Evolutionary conservation across 768 basidiomycete genomes (phyloP).

Genomic region (Rhodotorula toruloides): DNA sequence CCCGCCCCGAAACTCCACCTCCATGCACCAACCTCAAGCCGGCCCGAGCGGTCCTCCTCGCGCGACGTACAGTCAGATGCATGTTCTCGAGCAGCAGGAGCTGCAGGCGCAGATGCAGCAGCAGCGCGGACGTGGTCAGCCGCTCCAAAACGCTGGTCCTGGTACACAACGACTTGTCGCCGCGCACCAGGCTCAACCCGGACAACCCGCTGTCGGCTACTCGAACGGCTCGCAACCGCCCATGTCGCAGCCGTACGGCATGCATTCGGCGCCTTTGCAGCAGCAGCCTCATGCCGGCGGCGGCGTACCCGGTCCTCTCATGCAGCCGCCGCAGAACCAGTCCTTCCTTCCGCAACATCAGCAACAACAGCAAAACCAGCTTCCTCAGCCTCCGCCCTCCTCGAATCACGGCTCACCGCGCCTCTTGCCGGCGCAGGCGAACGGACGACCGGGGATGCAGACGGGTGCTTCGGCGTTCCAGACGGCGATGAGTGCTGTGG

Average conservation of each 20-base stretch:
- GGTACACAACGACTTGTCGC: background rate
- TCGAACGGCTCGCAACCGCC: background rate
- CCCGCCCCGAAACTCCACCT: constrained; percentile 12
- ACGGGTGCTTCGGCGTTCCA: constrained; percentile 8
- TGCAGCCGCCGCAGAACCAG: background rate
- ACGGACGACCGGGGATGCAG: constrained; percentile 5
- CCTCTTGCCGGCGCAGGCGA: constrained; percentile 25
- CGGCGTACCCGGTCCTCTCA: background rate
- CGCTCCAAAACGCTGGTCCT: constrained; percentile 6
- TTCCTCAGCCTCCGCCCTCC: background rate
- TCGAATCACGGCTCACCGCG: constrained; percentile 28
- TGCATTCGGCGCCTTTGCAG: background rate
- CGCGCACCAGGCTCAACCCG: background rate
- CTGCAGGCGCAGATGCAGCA: constrained; percentile 35
- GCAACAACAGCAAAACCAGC: background rate
- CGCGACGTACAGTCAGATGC: constrained; percentile 27
- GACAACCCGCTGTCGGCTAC: too few relatives aligned
- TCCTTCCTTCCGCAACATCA: constrained; percentile 17
- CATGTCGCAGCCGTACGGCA: constrained; percentile 1
- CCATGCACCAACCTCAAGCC: background rate
- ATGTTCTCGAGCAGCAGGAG: constrained; percentile 38
- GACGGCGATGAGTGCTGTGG: constrained; percentile 25
- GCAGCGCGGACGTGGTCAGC: constrained; percentile 6
- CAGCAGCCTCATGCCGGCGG: background rate
- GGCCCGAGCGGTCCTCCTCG: constrained; percentile 8